Conservation (phyloP, 2,329 filamentous ascomycete genomes). For the Chaetomiaceae sp. region DNA sequence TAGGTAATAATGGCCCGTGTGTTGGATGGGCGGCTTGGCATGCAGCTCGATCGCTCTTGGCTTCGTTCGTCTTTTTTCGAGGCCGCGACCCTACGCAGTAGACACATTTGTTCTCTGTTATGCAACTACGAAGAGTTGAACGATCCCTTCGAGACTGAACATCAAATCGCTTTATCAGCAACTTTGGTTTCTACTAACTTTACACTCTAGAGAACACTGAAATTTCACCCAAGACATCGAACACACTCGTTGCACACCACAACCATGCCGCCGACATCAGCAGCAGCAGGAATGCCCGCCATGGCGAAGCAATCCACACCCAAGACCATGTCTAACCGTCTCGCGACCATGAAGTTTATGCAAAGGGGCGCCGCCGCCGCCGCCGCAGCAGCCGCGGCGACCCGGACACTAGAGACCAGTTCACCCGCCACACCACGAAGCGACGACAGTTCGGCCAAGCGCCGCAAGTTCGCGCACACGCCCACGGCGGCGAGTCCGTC, state of each 20-base stretch:
- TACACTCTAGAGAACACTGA: background rate
- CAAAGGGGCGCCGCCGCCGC: constrained; percentile 74
- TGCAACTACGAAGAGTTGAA: no score
- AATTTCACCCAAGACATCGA: background rate
- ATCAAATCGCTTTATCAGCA: no score
- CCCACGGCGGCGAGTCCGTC: constrained; percentile 38
- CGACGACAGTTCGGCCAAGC: constrained; percentile 56
- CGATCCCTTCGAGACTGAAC: no score
- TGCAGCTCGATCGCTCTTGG: background rate
- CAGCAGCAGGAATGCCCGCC: constrained; percentile 13
- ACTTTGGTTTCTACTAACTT: constrained; percentile 1
- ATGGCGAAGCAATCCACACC: constrained; percentile 39
- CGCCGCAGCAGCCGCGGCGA: constrained; percentile 41
- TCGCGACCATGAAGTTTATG: constrained; percentile 98
- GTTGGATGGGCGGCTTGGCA: no score
- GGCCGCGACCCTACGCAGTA: background rate
- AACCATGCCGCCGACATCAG: constrained; percentile 23
- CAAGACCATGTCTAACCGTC: constrained; percentile 75
- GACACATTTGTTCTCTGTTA: no score
- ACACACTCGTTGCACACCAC: background rate
- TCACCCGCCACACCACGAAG: constrained; percentile 41
- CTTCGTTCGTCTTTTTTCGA: background rate
- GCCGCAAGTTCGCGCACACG: constrained; percentile 49
- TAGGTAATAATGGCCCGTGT: no score
- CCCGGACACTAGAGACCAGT: constrained; percentile 31